Evolutionary conservation across 352 stramenopile species (phyloP).

Genomic region (Lagenidium sp.): DNA sequence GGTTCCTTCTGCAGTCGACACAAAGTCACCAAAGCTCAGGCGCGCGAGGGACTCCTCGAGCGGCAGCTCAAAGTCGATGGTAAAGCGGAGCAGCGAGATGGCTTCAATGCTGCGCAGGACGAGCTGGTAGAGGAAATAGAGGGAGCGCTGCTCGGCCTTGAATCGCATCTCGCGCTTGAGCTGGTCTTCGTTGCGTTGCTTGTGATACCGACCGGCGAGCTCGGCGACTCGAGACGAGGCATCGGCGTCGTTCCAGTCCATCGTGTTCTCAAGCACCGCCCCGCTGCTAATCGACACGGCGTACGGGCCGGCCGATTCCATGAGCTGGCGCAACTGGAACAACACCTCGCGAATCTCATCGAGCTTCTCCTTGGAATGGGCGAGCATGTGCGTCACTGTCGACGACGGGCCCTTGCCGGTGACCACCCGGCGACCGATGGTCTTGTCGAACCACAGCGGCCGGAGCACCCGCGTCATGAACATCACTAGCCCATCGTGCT

Average conservation of each 20-base stretch:
- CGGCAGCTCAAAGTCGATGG: conserved; percentile 57
- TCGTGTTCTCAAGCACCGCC: conserved; percentile 45
- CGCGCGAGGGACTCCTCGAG: conserved; percentile 53
- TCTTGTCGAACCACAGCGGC: conserved; percentile 61
- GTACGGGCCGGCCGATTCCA: conserved; percentile 70
- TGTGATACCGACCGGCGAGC: conserved; percentile 60
- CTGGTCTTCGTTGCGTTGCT: conserved; percentile 60
- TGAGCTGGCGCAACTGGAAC: conserved; percentile 74
- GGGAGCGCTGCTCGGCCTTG: conserved; percentile 73
- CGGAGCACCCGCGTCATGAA: conserved; percentile 77
- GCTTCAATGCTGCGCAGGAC: conserved; percentile 70
- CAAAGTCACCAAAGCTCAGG: conserved; percentile 69
- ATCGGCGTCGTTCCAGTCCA: conserved; percentile 31
- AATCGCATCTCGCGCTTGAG: conserved; percentile 66
- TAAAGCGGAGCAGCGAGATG: conserved; percentile 61
- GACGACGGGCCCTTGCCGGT: conserved; percentile 10
- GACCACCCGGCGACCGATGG: conserved; percentile 39
- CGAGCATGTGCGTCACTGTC: conserved; percentile 25
- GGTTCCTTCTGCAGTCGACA: conserved; percentile 49
- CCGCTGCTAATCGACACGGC: conserved; percentile 66
- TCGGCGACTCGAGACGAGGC: conserved; percentile 51
- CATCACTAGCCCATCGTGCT: conserved; percentile 76
- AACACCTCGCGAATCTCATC: conserved; percentile 74
- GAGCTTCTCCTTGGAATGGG: conserved; percentile 40
- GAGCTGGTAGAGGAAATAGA: conserved; percentile 75